A percentile compares a stretch with the other conserved stretches of the same genome.
Evolutionary conservation across 2,329 filamentous ascomycete species (phyloP).

Genomic region (Penicillium sp.): DNA sequence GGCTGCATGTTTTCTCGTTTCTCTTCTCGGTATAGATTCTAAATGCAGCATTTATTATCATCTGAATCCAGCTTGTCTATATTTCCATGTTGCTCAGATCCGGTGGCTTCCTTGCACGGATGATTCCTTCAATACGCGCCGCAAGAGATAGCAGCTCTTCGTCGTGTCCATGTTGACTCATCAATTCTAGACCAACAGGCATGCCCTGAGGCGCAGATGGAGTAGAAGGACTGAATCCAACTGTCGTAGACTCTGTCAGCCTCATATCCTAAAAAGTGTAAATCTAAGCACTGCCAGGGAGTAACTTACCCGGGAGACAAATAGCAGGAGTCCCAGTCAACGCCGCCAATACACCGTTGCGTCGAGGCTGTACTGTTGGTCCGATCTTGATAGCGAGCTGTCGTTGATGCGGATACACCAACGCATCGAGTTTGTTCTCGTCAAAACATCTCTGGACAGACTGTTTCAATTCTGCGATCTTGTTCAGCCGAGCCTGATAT

Average conservation of each 20-base stretch:
- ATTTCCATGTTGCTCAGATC: not conserved
- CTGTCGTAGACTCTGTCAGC: slow-evolving; percentile 21
- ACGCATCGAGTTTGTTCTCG: slow-evolving; percentile 51
- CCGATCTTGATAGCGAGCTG: slow-evolving; percentile 62
- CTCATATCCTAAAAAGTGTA: not conserved
- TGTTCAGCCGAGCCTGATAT: slow-evolving; percentile 49
- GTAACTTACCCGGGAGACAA: slow-evolving; percentile 35
- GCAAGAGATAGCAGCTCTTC: slow-evolving; percentile 54
- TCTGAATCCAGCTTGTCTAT: not conserved
- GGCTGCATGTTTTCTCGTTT: not conserved
- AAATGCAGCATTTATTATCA: not conserved
- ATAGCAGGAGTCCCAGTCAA: slow-evolving; percentile 55
- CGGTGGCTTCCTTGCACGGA: slow-evolving; percentile 49
- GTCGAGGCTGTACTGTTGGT: slow-evolving; percentile 55
- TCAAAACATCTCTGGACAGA: slow-evolving; percentile 53
- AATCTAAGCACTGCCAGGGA: not conserved
- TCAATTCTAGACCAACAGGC: slow-evolving; percentile 64
- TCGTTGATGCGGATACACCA: slow-evolving; percentile 65
- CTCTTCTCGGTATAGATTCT: not conserved
- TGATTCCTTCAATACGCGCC: slow-evolving; percentile 49
- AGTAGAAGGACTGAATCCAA: slow-evolving; percentile 51
- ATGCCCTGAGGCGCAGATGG: slow-evolving; percentile 56
- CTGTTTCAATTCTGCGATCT: slow-evolving; percentile 54
- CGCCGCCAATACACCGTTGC: slow-evolving; percentile 58
- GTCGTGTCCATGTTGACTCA: slow-evolving; percentile 59